A percentile compares a stretch with the other conserved stretches of the same genome.
phyloP scores from a whole-genome alignment of 2,329 filamentous ascomycete species.

The Cladophialophora bantiana region DNA sequence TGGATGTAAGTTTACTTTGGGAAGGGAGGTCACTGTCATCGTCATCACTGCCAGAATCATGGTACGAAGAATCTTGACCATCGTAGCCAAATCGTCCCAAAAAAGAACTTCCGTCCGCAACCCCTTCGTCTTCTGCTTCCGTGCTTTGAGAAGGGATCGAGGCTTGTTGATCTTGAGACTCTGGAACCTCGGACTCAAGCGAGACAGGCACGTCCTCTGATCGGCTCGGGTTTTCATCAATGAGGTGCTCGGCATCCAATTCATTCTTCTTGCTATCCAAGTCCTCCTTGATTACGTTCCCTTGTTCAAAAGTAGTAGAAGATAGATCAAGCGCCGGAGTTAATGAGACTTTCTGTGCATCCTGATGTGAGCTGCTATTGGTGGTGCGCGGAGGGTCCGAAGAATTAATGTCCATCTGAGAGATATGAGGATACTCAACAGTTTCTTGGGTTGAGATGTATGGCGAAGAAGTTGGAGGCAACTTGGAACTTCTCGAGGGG shows the following conservation, averaged over 20 bases:
- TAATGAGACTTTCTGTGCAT: constrained; percentile 39
- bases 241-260: background rate
- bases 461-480: constrained; percentile 28
- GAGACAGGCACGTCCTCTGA: constrained; percentile 10
- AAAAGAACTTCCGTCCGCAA: constrained; percentile 28
- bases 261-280: background rate
- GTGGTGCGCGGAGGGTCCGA: constrained; percentile 20
- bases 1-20: constrained; percentile 33
- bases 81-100: constrained; percentile 35
- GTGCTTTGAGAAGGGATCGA: constrained; percentile 6
- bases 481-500: background rate
- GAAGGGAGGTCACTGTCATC: constrained; percentile 38
- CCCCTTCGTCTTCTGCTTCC: constrained; percentile 11
- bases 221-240: constrained; percentile 19
- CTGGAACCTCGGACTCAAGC: constrained; percentile 27
- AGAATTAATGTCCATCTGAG: constrained; percentile 35
- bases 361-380: constrained; percentile 39
- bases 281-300: background rate
- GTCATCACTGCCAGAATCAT: constrained; percentile 27
- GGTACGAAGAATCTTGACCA: constrained; percentile 37
- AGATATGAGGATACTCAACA: constrained; percentile 40
- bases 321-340: constrained; percentile 28
- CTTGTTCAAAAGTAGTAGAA: constrained; percentile 22
- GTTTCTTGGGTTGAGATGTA: constrained; percentile 35
- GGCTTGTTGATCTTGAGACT: constrained; percentile 24